Base-by-base conservation (phyloP, 2,329 filamentous ascomycete species). In the Claviceps africana region DNA sequence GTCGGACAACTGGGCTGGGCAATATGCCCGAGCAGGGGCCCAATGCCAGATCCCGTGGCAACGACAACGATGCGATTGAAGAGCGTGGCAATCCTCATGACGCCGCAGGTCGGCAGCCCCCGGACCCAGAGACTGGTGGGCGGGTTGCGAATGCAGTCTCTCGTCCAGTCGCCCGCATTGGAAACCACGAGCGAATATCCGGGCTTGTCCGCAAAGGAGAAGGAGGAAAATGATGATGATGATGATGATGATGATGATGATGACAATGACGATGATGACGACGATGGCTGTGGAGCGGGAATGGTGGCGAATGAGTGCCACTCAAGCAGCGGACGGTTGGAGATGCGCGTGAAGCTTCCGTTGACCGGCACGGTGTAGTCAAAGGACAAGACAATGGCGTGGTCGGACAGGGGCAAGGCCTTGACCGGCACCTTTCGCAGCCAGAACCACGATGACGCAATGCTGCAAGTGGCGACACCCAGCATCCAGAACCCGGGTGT, bases 291-390 rank as follows among this genome's bases (percentile, higher is more conserved):
- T 2, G 77, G 72, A 54, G 79, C 75, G 1, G 84, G 81, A 55
- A 89, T 85, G 1, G 82, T 83, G 44, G 85, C 86, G 61, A 90
- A 90, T 0, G 81, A 78, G 67, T 90, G 86, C 74, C 83, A 87
- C 65, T 90, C 85, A 9, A 75, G 67, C 40, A 88, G 70, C 0
- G 85, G 84, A 9, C 73, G 72, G 51, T 76, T 74, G 3, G 83
- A 78, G 25, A 88, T 67, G 42, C 83, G 78, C 3, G 67, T 68
- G 55, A 70, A 70, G 58, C 59, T 68, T 0, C 68, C 68, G 46
- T 69, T 70, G 50, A 76, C 72, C 9, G 81, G 78, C 22, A 76
- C 72, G 19, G 77, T 75, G 66, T 85, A 82, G 61, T 74, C 71
- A 60, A 89, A 85, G 62, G 84, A 78, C 21, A 93, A 76, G 42